Conservation (phyloP, 2,329 filamentous ascomycete species). For the Colletotrichum sp. region DNA sequence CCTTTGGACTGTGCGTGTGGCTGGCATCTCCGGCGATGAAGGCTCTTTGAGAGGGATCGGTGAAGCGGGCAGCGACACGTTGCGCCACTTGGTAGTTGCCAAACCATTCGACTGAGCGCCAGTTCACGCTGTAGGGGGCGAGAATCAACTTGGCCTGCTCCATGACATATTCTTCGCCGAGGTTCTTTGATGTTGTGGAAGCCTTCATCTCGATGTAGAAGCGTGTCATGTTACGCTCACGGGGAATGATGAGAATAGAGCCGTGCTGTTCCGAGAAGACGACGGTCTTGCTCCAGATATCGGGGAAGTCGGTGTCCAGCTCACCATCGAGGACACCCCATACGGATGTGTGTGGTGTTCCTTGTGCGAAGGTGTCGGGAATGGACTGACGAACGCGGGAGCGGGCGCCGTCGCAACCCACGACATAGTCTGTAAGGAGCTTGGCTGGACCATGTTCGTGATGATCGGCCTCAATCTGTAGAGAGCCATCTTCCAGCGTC, state of each 20-base stretch:
- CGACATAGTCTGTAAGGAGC: conserved; percentile 52
- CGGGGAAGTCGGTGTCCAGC: conserved; percentile 64
- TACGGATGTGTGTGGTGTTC: conserved; percentile 35
- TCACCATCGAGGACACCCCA: conserved; percentile 66
- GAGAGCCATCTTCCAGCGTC: background rate
- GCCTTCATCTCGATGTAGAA: conserved; percentile 37
- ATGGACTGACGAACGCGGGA: conserved; percentile 59
- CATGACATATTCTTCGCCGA: conserved; percentile 61
- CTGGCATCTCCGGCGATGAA: conserved; percentile 73
- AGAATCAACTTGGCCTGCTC: conserved; percentile 51
- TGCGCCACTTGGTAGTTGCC: conserved; percentile 74
- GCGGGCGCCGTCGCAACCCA: conserved; percentile 64
- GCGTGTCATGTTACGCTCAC: conserved; percentile 62
- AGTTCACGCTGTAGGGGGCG: conserved; percentile 47
- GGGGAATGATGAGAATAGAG: conserved; percentile 63
- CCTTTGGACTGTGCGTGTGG: conserved; percentile 75
- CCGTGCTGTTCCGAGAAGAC: conserved; percentile 59
- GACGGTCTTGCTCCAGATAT: conserved; percentile 64
- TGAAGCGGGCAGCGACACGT: conserved; percentile 72
- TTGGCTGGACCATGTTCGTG: background rate
- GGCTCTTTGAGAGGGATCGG: conserved; percentile 61
- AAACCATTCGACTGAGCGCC: conserved; percentile 71
- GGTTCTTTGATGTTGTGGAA: conserved; percentile 48
- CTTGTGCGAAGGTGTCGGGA: conserved; percentile 42
- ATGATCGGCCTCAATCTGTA: background rate